Evolutionary conservation across 225 moss, liverwort and hornwort species (phyloP), one percentile per base, ranked within the genome.

Genomic region (Climacium dendroides): DNA sequence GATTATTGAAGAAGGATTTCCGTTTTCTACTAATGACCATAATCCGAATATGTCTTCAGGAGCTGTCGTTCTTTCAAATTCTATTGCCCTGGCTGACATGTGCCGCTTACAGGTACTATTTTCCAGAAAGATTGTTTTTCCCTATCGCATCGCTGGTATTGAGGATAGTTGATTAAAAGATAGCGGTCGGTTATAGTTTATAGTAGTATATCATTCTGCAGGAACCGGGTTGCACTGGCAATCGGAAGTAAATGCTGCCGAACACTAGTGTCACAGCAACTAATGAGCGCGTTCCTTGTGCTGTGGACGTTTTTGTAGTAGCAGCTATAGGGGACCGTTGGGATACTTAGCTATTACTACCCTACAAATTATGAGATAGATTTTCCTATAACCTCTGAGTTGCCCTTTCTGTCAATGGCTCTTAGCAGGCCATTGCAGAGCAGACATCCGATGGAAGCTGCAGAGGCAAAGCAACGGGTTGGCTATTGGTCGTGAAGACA

Each of bases 1-100:
- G 85, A 97, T 99, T 84, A 95, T 99, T 86, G 98, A 99, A 92
- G 97, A 94, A 85, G 98, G 98, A 15, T 99, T 97, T 84, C 95
- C 96, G 16, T 92, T 94, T 78, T 85, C 91, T 15, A 43, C 83
- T 41, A 81, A 90, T 66, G 87, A 94, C 45, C 90, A 86, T 88
- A 61, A 89, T 88, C 91, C 87, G 47, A 91, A 87, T 83, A 88
- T 83, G 67, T 92, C 90, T 55, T 72, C 90, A 65, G 88, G 86
- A 82, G 91, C 96, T 57, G 91, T 99, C 53, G 82, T 95, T 63
- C 88, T 99, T 43, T 99, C 97, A 52, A 99, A 99, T 83, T 99
- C 98, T 71, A 93, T 99, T 84, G 94, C 92, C 81, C 88, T 99
- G 81, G 98, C 98, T 84, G 98, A 99, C 74, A 90, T 90, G 80